Conservation (phyloP, 2,329 filamentous ascomycete genomes). For the Hirsutella thompsonii region DNA sequence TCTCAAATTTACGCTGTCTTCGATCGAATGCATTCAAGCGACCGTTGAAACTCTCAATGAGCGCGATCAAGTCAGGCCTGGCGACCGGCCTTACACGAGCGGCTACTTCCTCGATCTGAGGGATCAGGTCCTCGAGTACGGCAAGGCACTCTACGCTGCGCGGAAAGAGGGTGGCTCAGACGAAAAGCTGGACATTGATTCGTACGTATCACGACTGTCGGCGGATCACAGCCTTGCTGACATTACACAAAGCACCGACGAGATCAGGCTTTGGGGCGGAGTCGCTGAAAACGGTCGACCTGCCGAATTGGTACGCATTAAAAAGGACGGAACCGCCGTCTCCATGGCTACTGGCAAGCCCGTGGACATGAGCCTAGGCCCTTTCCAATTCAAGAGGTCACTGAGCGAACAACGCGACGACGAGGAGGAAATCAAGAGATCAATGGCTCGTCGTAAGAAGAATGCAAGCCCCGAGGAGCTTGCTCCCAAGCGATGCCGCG, state of each 20-base stretch:
- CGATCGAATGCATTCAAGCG: conserved; percentile 79
- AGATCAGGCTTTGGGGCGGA: conserved; percentile 70
- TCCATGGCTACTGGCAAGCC: conserved; percentile 61
- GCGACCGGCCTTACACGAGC: conserved; percentile 85
- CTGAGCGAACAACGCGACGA: conserved; percentile 59
- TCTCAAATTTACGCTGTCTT: conserved; percentile 79
- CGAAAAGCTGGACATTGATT: conserved; percentile 44
- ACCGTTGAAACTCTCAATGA: conserved; percentile 79
- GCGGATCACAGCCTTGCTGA: conserved; percentile 17
- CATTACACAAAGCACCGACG: conserved; percentile 34
- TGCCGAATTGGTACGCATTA: conserved; percentile 71
- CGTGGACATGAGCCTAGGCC: conserved; percentile 40
- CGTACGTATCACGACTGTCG: conserved; percentile 31
- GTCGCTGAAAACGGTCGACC: conserved; percentile 70
- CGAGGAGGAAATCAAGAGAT: conserved; percentile 73
- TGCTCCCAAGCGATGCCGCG: conserved; percentile 63
- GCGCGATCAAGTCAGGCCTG: conserved; percentile 70
- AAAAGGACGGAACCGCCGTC: conserved; percentile 66
- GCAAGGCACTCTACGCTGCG: conserved; percentile 64
- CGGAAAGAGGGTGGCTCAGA: conserved; percentile 48
- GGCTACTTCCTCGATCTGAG: conserved; percentile 95
- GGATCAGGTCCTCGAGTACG: conserved; percentile 86
- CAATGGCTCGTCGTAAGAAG: conserved; percentile 94
- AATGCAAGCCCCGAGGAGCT: conserved; percentile 77
- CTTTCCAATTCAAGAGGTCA: conserved; percentile 51